Percentiles rank a stretch among this genome's conserved stretches.
Conservation (phyloP, 2,329 filamentous ascomycete species). For the Fusarium xylarioides region DNA sequence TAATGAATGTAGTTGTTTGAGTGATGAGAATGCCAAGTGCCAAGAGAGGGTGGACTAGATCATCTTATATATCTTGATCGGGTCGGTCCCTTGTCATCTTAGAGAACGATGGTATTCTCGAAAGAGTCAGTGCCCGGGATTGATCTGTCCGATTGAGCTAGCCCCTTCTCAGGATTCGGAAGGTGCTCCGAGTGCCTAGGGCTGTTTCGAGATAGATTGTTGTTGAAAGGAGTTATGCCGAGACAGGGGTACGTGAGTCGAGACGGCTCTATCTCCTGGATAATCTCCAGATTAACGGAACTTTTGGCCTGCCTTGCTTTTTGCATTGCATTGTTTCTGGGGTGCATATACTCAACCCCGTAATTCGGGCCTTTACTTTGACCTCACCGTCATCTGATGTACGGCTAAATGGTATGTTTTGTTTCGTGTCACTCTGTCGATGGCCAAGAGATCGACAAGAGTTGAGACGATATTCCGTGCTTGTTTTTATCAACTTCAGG, state of each 20-base stretch:
- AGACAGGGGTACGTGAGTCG: neutral
- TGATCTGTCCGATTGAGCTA: neutral
- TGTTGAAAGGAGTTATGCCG: neutral
- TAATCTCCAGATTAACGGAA: neutral
- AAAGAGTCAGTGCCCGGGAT: neutral
- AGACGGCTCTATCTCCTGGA: neutral
- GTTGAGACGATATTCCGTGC: neutral
- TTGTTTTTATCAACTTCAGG: neutral
- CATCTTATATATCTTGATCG: conserved; percentile 7
- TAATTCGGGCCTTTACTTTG: neutral
- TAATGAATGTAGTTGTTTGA: neutral
- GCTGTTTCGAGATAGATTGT: conserved; percentile 1
- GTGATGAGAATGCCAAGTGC: conserved; percentile 11
- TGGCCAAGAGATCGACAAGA: neutral
- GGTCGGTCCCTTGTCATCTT: neutral
- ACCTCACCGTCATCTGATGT: neutral
- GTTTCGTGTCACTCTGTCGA: neutral
- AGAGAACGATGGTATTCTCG: neutral
- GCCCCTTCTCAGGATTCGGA: neutral
- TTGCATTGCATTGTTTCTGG: neutral
- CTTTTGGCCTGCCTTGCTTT: neutral
- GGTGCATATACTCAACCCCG: neutral
- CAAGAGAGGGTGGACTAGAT: neutral
- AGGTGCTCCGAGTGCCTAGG: neutral
- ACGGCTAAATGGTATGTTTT: neutral